A percentile compares a stretch with the other conserved stretches of the same genome.
These are phyloP conservation scores for Trapa bicornis DNA, from an alignment of 345 rosid genomes.

Conservation along the genomic window DNA sequence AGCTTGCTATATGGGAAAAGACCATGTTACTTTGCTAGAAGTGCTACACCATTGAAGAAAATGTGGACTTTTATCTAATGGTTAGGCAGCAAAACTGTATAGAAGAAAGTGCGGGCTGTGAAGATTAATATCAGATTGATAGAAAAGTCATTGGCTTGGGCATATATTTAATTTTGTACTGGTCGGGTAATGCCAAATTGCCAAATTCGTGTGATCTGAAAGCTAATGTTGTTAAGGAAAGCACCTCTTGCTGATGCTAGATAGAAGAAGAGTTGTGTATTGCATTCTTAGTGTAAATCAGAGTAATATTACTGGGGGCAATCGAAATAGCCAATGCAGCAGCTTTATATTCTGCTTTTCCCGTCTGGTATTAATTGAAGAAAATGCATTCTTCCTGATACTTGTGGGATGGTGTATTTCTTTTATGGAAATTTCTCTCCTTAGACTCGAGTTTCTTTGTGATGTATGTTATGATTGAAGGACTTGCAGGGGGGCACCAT, in stretches of 20 bases:
- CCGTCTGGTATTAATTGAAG: background rate
- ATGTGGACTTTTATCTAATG: background rate
- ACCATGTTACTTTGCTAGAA: background rate
- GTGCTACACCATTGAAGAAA: background rate
- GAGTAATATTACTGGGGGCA: background rate
- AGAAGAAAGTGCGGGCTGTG: background rate
- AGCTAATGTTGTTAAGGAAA: background rate
- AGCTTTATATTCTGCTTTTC: background rate
- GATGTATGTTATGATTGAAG: constrained; percentile 17
- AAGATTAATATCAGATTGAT: background rate
- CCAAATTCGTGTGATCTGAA: background rate
- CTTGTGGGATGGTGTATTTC: background rate
- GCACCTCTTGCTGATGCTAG: background rate
- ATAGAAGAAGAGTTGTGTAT: background rate
- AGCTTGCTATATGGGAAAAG: background rate
- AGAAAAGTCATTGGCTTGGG: background rate
- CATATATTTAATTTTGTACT: background rate
- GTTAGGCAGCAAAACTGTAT: background rate
- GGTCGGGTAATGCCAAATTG: background rate
- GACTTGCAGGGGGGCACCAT: constrained; percentile 36
- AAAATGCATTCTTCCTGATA: background rate
- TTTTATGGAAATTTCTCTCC: background rate
- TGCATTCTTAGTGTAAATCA: background rate
- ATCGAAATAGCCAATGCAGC: background rate
- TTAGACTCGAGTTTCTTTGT: constrained; percentile 1